phyloP scores from a whole-genome alignment of 2,329 filamentous ascomycete genomes.

The Monilinia fructicola region DNA sequence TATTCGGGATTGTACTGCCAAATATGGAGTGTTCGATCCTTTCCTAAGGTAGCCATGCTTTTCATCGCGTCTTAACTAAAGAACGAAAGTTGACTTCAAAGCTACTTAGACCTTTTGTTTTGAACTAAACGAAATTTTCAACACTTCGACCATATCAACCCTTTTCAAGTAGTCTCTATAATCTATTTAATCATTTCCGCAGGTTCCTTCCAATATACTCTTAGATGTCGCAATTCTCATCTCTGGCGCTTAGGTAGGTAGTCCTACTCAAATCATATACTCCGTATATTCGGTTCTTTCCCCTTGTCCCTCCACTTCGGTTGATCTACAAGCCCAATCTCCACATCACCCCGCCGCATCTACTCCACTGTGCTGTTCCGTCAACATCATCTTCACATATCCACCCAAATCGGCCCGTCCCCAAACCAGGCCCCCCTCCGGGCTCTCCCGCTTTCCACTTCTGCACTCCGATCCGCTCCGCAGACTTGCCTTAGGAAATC shows the following conservation, averaged over 20 bases:
- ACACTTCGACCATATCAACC: not conserved
- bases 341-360: not conserved
- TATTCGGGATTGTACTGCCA: not conserved
- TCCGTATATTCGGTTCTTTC: slow-evolving; percentile 13
- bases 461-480: slow-evolving; percentile 3
- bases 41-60: not conserved
- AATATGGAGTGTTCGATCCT: not conserved
- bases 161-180: not conserved
- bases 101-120: not conserved
- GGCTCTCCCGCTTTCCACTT: not conserved
- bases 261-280: not conserved
- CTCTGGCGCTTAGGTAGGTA: no score
- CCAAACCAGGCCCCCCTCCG: not conserved
- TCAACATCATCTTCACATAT: not conserved
- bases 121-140: not conserved
- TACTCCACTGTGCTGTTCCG: not conserved
- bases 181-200: not conserved
- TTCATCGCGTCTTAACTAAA: not conserved
- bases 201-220: not conserved
- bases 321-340: not conserved
- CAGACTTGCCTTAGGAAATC: not conserved
- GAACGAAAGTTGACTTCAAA: not conserved
- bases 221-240: not conserved
- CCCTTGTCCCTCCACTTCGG: not conserved
- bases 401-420: slow-evolving; percentile 1